Base-by-base conservation (phyloP, 1,284 basidiomycete species). In the Volvariella volvacea region DNA sequence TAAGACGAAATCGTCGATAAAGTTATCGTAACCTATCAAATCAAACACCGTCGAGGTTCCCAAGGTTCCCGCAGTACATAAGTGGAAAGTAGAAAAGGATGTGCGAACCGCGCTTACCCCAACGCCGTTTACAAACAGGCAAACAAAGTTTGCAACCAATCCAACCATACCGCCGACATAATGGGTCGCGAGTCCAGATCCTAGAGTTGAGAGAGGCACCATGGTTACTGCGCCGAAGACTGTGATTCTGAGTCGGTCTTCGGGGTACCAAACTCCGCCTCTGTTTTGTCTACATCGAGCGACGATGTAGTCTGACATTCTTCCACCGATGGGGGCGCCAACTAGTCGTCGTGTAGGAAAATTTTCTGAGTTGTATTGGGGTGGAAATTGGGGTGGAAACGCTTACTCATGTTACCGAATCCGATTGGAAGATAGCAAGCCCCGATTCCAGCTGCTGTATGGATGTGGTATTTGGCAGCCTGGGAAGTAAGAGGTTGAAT, bases 401-500 rank as follows among this genome's bases (percentile, higher is more conserved):
- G 57, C 68, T 15, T 46, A 79, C 76, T 55, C 40, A 82, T 66
- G 52, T 83, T 85, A 1, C 83, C 83, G 2, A 76, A 28, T 1
- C 83, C 83, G 3, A 62, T 66, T 0, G 78, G 74, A 14, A 83
- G 64, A 60, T 80, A 84, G 47, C 80, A 70, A 1, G 69, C 67
- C 3, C 84, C 83, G 10, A 83, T 64, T 17, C 83, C 40, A 0
- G 75, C 79, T 43, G 74, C 68, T 55, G 80, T 82, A 6, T 58
- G 57, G 43, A 88, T 80, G 44, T 69, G 61, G 56, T 84, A 87
- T 20, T 70, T 68, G 1, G 64, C 66, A 30, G 76, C 76, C 77
- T 83, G 31, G 17, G 34, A 20, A 36, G 19, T n/a, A n/a, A 36
- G 19, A 20, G 15, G 19, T 36, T 7, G 15, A n/a, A 36, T 15